phyloP scores from a whole-genome alignment of 805 yeast genomes.

The Ogataea degrootiae region DNA sequence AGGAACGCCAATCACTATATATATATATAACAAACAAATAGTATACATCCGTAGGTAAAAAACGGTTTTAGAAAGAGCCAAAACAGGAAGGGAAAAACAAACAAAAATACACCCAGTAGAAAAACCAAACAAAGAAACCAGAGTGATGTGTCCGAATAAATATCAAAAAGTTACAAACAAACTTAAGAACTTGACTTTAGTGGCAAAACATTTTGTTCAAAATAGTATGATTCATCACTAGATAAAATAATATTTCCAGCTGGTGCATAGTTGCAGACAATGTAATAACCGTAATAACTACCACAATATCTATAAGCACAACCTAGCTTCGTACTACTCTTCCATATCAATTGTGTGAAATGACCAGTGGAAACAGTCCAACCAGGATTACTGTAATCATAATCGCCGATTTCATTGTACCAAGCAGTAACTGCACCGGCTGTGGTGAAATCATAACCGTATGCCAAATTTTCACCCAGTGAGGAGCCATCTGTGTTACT shows the following conservation, averaged over 20 bases:
- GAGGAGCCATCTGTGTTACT: slow-evolving; percentile 39
- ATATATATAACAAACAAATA: too few relatives aligned
- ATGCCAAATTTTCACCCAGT: slow-evolving; percentile 75
- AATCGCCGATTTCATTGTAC: slow-evolving; percentile 60
- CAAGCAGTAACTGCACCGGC: slow-evolving; percentile 67
- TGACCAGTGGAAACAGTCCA: slow-evolving; percentile 59
- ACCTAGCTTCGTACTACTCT: slow-evolving; percentile 53
- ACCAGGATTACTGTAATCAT: slow-evolving; percentile 47
- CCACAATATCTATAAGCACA: slow-evolving; percentile 67
- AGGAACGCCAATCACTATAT: too few relatives aligned
- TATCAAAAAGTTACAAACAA: too few relatives aligned
- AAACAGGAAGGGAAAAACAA: too few relatives aligned
- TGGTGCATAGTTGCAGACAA: slow-evolving; percentile 70
- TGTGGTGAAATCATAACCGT: slow-evolving; percentile 47
- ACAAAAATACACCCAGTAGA: too few relatives aligned
- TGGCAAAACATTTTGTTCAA: slow-evolving; percentile 32
- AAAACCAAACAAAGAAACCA: too few relatives aligned
- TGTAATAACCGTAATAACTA: slow-evolving; percentile 43
- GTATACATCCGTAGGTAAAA: too few relatives aligned
- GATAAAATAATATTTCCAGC: slow-evolving; percentile 65
- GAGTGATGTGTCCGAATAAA: too few relatives aligned
- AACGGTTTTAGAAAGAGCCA: too few relatives aligned
- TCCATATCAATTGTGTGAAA: slow-evolving; percentile 81
- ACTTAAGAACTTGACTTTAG: slow-evolving; percentile 2
- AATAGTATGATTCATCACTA: slow-evolving; percentile 19